Evolutionary conservation across 345 rosid species (phyloP), one percentile per base, ranked within the genome.

Genomic region (Camelina neglecta): DNA sequence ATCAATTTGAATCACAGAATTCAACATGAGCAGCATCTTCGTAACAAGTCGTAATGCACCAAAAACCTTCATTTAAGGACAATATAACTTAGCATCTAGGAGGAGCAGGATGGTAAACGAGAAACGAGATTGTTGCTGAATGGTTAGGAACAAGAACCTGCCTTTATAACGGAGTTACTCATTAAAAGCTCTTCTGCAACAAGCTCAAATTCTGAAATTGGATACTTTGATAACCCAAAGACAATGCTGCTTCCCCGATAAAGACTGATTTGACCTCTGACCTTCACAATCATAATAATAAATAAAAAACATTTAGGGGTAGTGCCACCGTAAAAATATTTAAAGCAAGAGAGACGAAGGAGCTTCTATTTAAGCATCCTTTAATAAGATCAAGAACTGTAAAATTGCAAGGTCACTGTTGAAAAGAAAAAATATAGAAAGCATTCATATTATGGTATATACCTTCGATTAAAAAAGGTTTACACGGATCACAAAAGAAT

Each of bases 131-230:
- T 41, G 23, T 60, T 29, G 56, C 65, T 38, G 71, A 24, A 59
- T 44, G 48, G 67, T 67, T 33, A 71, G 69, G 55, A 65, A 84
- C 64, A 55, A 68, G 66, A 76, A 68, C 77, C 78, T 85, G 87
- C 99, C 97, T 90, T 90, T 83, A 95, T 89, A 81, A 92, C 70
- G 39, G 97, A 92, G 82, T 95, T 83, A 71, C 99, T 95, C 99
- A 95, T 90, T 81, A 95, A 68, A 80, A 95, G 93, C 79, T 95
- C 99, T 83, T 95, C 99, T 4, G 97, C 99, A 11, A 88, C 92
- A 67, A 95, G 96, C 82, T 95, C 99, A 87, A 95, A 95, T 83
- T 95, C 99, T 72, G 99, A 95, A 51, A 92, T 84, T 67, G 99
- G 97, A 78, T 67, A 92, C 21, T 75, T 83, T 53, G 92, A 85